phyloP scores from a whole-genome alignment of 495 filamentous ascomycete species.

The Glutinoglossum americanum region DNA sequence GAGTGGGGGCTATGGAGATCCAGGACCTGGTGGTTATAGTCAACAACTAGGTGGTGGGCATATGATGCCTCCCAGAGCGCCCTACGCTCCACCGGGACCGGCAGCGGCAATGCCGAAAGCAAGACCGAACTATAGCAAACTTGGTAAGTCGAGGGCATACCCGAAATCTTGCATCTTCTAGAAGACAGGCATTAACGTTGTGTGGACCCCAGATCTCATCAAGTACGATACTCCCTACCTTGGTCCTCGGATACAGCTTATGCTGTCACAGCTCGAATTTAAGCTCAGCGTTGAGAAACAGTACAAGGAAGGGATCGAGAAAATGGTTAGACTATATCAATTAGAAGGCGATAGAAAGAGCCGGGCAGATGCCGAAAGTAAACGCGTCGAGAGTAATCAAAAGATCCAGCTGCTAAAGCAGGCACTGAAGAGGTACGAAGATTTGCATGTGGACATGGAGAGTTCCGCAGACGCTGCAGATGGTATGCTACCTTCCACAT shows the following conservation, averaged over 20 bases:
- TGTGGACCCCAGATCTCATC: slow-evolving; percentile 52
- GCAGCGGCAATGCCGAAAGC: slow-evolving; percentile 45
- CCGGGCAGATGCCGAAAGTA: slow-evolving; percentile 71
- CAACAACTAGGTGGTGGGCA: slow-evolving; percentile 28
- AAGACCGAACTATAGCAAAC: slow-evolving; percentile 81
- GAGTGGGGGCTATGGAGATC: slow-evolving; percentile 30
- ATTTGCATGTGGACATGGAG: slow-evolving; percentile 92
- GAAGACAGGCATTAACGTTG: background rate
- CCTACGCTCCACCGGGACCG: slow-evolving; percentile 56
- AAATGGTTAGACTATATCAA: slow-evolving; percentile 95
- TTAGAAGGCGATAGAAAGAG: slow-evolving; percentile 97
- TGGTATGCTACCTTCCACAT: slow-evolving; percentile 31
- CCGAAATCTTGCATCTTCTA: background rate
- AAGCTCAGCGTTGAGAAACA: slow-evolving; percentile 98
- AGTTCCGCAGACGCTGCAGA: slow-evolving; percentile 53
- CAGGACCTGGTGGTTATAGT: slow-evolving; percentile 31
- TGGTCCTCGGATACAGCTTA: slow-evolving; percentile 92
- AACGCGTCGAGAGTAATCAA: slow-evolving; percentile 82
- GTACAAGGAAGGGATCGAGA: slow-evolving; percentile 97
- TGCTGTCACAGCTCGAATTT: slow-evolving; percentile 97
- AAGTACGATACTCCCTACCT: slow-evolving; percentile 95
- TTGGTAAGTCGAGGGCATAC: slow-evolving; percentile 33
- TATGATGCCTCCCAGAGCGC: slow-evolving; percentile 65
- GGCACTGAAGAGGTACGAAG: slow-evolving; percentile 88
- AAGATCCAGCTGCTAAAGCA: slow-evolving; percentile 94